These are phyloP conservation scores for Chrysoporthe austroafricana DNA, from an alignment of 2,329 filamentous ascomycete genomes.

Conservation along the genomic window DNA sequence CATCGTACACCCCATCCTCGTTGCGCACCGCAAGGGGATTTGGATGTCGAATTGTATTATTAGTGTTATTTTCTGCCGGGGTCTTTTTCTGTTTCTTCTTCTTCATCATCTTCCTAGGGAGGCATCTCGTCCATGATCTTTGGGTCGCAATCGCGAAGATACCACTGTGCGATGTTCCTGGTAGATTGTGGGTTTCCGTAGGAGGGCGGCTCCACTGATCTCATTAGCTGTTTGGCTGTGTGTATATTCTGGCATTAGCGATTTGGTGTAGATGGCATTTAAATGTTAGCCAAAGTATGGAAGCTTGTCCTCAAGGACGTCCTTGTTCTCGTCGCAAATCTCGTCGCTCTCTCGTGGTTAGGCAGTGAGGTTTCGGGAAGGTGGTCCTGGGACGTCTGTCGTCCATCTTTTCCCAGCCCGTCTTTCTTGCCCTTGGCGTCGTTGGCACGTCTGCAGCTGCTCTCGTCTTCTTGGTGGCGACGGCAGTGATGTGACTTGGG, in stretches of 20 bases:
- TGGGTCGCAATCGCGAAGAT: conserved; percentile 31
- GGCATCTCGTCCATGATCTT: conserved; percentile 19
- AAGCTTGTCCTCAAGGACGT: conserved; percentile 8
- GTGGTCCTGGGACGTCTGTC: background rate
- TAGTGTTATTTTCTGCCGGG: conserved; percentile 15
- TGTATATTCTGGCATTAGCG: conserved; percentile 21
- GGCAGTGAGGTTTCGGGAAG: conserved; percentile 1
- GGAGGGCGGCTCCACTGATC: conserved; percentile 11
- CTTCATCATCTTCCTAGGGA: conserved; percentile 3
- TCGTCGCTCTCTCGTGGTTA: conserved; percentile 8
- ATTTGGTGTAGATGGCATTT: conserved; percentile 14
- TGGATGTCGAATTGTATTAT: conserved; percentile 23
- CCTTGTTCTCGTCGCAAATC: conserved; percentile 4
- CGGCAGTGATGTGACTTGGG: background rate
- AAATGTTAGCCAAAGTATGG: conserved; percentile 13
- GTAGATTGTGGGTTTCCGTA: conserved; percentile 6
- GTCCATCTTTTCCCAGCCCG: background rate
- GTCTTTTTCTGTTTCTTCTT: background rate
- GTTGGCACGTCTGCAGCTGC: background rate
- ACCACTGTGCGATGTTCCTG: conserved; percentile 32
- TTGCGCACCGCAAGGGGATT: background rate
- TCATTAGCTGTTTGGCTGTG: background rate
- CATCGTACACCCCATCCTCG: background rate
- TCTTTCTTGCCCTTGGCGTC: background rate
- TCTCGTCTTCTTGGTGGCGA: background rate